Base-by-base conservation (phyloP, 805 yeast genomes). In the Wickerhamiella spandovensis region DNA sequence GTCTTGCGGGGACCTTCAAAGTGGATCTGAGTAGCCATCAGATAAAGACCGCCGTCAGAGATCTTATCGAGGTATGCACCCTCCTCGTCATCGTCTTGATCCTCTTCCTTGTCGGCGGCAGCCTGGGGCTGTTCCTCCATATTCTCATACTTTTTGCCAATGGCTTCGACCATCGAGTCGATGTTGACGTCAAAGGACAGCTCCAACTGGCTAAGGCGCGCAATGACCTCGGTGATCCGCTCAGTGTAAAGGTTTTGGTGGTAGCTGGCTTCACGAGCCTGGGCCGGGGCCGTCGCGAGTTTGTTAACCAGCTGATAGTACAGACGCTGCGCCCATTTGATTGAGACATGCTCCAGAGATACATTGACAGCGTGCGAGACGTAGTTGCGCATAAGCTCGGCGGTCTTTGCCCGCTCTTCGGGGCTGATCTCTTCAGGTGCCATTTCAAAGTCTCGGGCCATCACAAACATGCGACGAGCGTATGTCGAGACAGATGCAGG, bases 181-280 rank as follows among this genome's bases (percentile, higher is more conserved):
- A 46, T 22, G 17, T 81, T 77, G 48, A 86, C 60, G 64, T 89
- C 97, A 64, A 75, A 76, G 3, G 92, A 77, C 30, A 71, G 59
- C 0, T 83, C 74, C 52, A 87, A 67, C 48, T 72, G 72, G 35
- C 69, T 64, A n/a, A 68, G 62, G 47, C 82, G 68, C 7, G 61
- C 64, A 44, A 64, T 64, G 24, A 68, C 58, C 23, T 67, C 72
- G 51, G 61, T 56, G 42, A 67, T 41, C 22, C 65, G 53, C 47
- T 58, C 50, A 39, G 60, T 56, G 46, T 56, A 50, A 15, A 51
- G 58, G 6, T 60, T 55, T 20, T 61, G 64, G 41, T 63, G 61
- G 45, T 61, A 61, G 2, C 59, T 54, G 30, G 62, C 62, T 20
- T 55, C 51, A 35, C 64, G 58, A 45, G 53, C 59, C 15, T 37